These are phyloP conservation scores for Eragrostis curvula DNA, from an alignment of 176 grass and related monocot genomes.

Conservation along the genomic window DNA sequence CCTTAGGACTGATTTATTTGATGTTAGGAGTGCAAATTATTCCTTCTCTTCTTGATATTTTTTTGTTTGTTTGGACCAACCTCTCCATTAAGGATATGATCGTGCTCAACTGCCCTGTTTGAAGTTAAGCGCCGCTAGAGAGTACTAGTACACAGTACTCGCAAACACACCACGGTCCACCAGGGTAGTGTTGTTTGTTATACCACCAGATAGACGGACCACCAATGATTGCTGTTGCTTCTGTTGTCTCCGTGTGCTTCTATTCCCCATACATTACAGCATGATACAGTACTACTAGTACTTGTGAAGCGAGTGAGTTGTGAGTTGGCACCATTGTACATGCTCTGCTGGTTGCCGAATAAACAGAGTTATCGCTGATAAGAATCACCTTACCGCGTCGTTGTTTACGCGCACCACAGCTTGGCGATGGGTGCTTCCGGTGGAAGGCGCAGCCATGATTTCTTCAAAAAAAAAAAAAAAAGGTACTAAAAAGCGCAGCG, in stretches of 20 bases:
- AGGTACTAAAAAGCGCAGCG: not conserved
- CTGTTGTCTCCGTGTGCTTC: not conserved
- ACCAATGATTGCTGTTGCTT: not conserved
- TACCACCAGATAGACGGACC: not conserved
- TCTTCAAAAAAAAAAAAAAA: too few species aligned
- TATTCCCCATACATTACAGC: not conserved
- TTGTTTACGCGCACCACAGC: not conserved
- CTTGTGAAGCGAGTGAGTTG: not conserved
- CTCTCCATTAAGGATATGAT: not conserved
- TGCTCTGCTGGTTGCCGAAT: not conserved
- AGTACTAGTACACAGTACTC: not conserved
- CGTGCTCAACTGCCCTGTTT: not conserved
- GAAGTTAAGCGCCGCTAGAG: not conserved
- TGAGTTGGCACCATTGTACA: too few species aligned
- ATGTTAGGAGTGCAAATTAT: not conserved
- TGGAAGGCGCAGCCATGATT: slow-evolving; percentile 2
- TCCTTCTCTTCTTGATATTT: too few species aligned
- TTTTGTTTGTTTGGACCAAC: not conserved
- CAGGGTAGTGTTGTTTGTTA: not conserved
- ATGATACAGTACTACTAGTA: too few species aligned
- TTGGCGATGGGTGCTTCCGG: not conserved
- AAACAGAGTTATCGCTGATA: not conserved
- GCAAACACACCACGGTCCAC: not conserved
- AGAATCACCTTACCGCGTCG: not conserved
- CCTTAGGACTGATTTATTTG: not conserved